Evolutionary conservation across 2,329 filamentous ascomycete genomes (phyloP), one percentile per base, ranked within the genome.

Genomic region (Fusarium xylarioides): DNA sequence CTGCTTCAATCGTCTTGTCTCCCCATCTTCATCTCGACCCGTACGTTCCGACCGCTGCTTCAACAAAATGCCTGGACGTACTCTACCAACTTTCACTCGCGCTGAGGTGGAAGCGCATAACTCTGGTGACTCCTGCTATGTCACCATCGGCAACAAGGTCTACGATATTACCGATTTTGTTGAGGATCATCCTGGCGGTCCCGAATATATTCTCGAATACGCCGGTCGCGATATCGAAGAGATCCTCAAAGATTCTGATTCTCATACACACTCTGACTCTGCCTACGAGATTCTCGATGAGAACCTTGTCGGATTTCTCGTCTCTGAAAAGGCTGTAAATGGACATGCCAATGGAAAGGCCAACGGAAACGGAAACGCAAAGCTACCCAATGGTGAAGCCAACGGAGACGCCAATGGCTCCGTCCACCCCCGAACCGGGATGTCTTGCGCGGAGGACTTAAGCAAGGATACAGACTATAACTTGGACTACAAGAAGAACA

Each of bases 251-350:
- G 95, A 99, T 79, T 87, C 91, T 69, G 84, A 89, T 47, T 98
- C 95, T 38, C 96, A 99, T 80, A 84, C 86, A 47, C 96, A 99
- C 82, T 94, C 93, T 53, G 95, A 98, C 70, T 88, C 95, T 4
- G 96, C 96, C n/a, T 99, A 98, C 83, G 95, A 98, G 78, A 93
- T 98, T 19, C 87, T 99, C 32, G 93, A 97, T 50, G 96, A 98
- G 44, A 92, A 90, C 50, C 87, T 95, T 21, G 87, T 98, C 68
- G 96, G 94, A 21, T 97, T 97, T 78, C 85, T 98, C 38, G 87
- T 88, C 10, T 88, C 88, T 4, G 87, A 91, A 42, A 87, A 90
- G 70, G 81, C 88, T 10, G 81, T 78, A 35, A 75, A 77, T 28
- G 69, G 73, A 21, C 69, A 79, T 74, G 50, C 72, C 43, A 83